Conservation (phyloP, 1,139 yeast species). For the Saccharomyces hybrid region DNA sequence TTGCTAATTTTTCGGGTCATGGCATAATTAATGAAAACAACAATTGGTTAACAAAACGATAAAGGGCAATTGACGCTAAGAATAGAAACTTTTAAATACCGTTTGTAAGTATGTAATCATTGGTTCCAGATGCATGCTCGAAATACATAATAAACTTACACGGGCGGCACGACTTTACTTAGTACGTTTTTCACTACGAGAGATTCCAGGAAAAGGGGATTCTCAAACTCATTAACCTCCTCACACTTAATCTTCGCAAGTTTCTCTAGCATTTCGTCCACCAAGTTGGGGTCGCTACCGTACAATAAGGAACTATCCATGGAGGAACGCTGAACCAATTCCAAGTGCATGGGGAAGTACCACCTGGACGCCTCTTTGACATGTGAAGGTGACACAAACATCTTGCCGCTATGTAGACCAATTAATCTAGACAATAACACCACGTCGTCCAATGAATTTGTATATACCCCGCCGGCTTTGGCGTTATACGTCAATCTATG, state of each 20-base stretch:
- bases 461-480: slow-evolving; percentile 29
- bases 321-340: slow-evolving; percentile 17
- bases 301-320: slow-evolving; percentile 27
- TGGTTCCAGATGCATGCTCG: neutral
- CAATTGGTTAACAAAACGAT: neutral
- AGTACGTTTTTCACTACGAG: slow-evolving; percentile 27
- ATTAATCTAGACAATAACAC: slow-evolving; percentile 20
- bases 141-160: slow-evolving; percentile 5
- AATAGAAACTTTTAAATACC: no score
- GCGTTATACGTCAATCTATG: slow-evolving; percentile 28
- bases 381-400: slow-evolving; percentile 25
- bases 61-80: neutral
- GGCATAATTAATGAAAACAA: neutral
- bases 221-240: slow-evolving; percentile 14
- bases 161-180: slow-evolving; percentile 27
- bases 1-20: neutral
- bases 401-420: slow-evolving; percentile 12
- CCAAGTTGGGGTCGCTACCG: slow-evolving; percentile 26
- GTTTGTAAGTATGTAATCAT: no score
- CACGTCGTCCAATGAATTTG: slow-evolving; percentile 22
- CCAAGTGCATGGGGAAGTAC: slow-evolving; percentile 31
- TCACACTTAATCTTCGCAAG: slow-evolving; percentile 17
- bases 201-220: slow-evolving; percentile 26
- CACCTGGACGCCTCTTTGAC: slow-evolving; percentile 25
- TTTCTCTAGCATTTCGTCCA: slow-evolving; percentile 23